Base-by-base conservation (phyloP, 495 filamentous ascomycete species). In the Tuber microsphaerosporum region DNA sequence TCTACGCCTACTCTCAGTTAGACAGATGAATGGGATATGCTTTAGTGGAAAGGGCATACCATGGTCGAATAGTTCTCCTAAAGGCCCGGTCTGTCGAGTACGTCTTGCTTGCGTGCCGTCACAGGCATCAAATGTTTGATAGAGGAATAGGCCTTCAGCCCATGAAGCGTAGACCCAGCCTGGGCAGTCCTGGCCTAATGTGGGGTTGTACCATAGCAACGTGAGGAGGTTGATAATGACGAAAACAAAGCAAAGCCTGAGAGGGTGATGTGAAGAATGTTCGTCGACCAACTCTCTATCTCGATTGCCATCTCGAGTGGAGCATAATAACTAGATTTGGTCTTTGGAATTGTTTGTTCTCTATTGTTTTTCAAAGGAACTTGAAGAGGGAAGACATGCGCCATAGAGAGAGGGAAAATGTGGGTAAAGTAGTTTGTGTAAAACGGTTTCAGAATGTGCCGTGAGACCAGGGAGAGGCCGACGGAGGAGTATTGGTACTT, bases 41-140 rank as follows among this genome's bases (percentile, higher is more conserved):
- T 51, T 69, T 48, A 14, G 39, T 37, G 2, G 39, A 22, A 4
- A 8, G 34, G 34, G 82, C 87, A 73, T 86, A 89, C 95, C 94
- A 85, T 98, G 95, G 83, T 99, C 95, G 84, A 99, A 99, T 42
- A 99, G 88, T 84, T 99, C 95, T 72, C 95, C 95, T 73, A 98
- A 86, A 68, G 95, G 95, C 2, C 95, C 95, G 83, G 92, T 96
- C 82, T 98, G 95, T 71, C 86, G 90, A 34, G 95, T 99, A 83
- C 95, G 90, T 81, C 95, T 89, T 88, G 95, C 95, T 83, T 99
- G 95, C 56, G 92, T 89, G 68, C 95, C 95, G 85, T 99, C 95
- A 72, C 97, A 92, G 8, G 94, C 95, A 85, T 99, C 95, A 84
- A 98, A 97, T 1, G 95, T 98, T 87, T 99, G 95, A 82, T 99